Evolutionary conservation across 495 filamentous ascomycete genomes (phyloP).

Genomic region (Neurospora tetrasperma): DNA sequence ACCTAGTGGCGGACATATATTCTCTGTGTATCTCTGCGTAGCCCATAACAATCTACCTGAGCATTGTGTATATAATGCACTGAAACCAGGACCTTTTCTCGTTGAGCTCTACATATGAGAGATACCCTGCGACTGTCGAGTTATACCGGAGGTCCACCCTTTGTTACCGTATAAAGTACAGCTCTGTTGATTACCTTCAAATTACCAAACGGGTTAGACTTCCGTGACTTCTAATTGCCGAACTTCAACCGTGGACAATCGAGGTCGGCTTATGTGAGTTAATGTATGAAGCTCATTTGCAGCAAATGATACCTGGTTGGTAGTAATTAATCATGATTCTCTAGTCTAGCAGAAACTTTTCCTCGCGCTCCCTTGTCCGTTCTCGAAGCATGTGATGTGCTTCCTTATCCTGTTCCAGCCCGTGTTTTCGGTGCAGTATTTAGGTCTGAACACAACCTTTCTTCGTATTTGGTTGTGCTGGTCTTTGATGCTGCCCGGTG

Average conservation of each 20-base stretch:
- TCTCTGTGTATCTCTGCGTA: not conserved
- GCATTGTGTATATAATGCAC: not conserved
- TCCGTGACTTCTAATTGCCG: conserved; percentile 17
- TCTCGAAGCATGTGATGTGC: not conserved
- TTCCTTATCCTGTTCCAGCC: not conserved
- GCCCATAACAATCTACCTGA: not conserved
- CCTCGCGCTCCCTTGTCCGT: not conserved
- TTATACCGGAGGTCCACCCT: conserved; percentile 16
- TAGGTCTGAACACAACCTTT: not conserved
- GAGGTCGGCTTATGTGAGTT: not conserved
- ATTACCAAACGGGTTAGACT: conserved; percentile 18
- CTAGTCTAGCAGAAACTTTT: not conserved
- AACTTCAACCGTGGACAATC: not conserved
- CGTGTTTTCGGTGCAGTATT: not conserved
- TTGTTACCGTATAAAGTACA: conserved; percentile 18
- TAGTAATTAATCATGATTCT: not conserved
- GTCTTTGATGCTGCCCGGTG: no score
- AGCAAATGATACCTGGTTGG: not conserved
- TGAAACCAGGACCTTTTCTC: not conserved
- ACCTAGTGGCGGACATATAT: not conserved
- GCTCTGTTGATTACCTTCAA: conserved; percentile 17
- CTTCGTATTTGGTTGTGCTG: not conserved
- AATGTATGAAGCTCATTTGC: not conserved
- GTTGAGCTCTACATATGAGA: not conserved
- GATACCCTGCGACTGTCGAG: conserved; percentile 4